Base-by-base conservation (phyloP, 179 eudicot genomes). In the Beta corolliflora region DNA sequence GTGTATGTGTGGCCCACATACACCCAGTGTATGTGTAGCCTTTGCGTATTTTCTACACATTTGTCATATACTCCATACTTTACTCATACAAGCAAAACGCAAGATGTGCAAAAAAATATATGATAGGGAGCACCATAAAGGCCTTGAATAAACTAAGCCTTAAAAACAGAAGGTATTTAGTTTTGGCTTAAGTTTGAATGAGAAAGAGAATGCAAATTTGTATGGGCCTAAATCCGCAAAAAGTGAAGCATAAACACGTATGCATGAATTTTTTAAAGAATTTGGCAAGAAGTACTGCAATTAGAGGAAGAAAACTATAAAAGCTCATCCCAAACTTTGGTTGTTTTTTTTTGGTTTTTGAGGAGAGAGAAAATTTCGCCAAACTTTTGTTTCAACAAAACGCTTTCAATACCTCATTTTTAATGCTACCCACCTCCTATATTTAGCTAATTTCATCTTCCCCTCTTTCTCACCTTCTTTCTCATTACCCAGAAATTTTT, bases 401-500 rank as follows among this genome's bases (percentile, higher is more conserved):
- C 21, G 45, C 21, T 75, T 75, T 23, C 21, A 25, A 74, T n/a
- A 29, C 10, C 46, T 74, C 46, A 74, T 74, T 55, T 74, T 25
- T 74, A 21, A 36, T 75, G 48, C 52, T 10, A 75, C 65, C n/a
- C 29, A 53, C 9, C 44, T 68, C 81, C 41, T 77, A 54, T 58
- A 41, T 41, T 76, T 68, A 61, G 45, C 25, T 36, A 56, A 65
- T 68, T 7, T 23, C 16, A 59, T 81, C 77, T 45, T 41, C 56
- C 73, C 59, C 9, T 52, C 63, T 58, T 36, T 54, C 82, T 46
- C 13, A n/a, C 44, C 53, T 53, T 71, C 25, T 14, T 61, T 54
- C 46, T 36, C 77, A 67, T 74, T 54, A 15, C 79, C 74, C 75
- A 81, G 80, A 53, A 58, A 53, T 13, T 25, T 60, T 59, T 64